These are phyloP conservation scores for Cystobasidium tubakii DNA, from an alignment of 768 basidiomycete species.

Conservation along the genomic window DNA sequence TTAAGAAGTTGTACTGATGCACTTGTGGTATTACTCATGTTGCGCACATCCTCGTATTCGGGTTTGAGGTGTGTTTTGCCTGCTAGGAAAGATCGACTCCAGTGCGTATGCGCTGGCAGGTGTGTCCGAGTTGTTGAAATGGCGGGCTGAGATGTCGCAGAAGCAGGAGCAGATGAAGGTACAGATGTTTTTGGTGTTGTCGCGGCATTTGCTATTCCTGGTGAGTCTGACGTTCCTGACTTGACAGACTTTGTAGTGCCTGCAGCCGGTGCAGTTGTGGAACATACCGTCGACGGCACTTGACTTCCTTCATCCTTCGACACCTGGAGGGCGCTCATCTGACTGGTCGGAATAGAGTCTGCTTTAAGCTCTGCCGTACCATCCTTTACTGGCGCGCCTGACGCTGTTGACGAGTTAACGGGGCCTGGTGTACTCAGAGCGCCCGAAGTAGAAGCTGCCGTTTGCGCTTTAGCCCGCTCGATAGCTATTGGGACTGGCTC, in stretches of 20 bases:
- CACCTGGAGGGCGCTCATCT: not conserved
- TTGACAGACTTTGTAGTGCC: too few species aligned
- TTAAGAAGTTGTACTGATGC: slow-evolving; percentile 49
- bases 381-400: too few species aligned
- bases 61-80: slow-evolving; percentile 51
- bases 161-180: not conserved
- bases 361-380: too few species aligned
- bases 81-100: slow-evolving; percentile 50
- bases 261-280: not conserved
- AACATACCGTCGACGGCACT: too few species aligned
- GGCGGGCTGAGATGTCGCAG: not conserved
- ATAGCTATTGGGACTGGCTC: not conserved
- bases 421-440: not conserved
- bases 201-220: not conserved
- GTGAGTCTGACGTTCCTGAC: too few species aligned
- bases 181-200: not conserved
- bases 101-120: slow-evolving; percentile 34
- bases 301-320: too few species aligned
- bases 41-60: slow-evolving; percentile 49
- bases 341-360: not conserved
- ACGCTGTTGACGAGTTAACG: too few species aligned
- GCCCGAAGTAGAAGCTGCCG: not conserved
- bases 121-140: not conserved
- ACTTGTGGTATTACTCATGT: slow-evolving; percentile 46
- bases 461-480: not conserved